Percentiles rank a stretch among this genome's conserved stretches.
Evolutionary conservation across 345 rosid genomes (phyloP).

Genomic region (Hypericum androsaemum): DNA sequence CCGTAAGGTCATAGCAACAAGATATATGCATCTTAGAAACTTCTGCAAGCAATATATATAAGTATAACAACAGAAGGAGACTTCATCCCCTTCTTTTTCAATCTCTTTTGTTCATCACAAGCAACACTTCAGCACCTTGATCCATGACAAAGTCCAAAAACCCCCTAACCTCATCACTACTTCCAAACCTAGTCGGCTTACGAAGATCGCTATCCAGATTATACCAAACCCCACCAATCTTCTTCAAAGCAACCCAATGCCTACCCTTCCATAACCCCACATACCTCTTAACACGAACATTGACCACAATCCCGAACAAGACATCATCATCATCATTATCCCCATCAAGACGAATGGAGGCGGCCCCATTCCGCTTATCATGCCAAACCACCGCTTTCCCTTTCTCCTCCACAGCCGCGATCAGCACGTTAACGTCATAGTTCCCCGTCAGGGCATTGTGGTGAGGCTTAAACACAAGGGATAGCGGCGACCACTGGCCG

Average conservation of each 20-base stretch:
- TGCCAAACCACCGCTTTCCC: slow-evolving; percentile 71
- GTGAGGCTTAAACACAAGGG: slow-evolving; percentile 66
- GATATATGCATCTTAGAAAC: too few species aligned
- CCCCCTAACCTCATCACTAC: slow-evolving; percentile 33
- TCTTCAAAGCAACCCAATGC: slow-evolving; percentile 77
- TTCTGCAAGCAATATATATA: too few species aligned
- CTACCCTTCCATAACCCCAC: slow-evolving; percentile 81
- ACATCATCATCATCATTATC: slow-evolving; percentile 15
- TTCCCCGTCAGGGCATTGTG: slow-evolving; percentile 73
- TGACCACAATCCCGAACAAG: slow-evolving; percentile 66
- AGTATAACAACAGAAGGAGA: too few species aligned
- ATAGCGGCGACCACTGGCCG: slow-evolving; percentile 63
- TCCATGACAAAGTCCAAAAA: slow-evolving; percentile 47
- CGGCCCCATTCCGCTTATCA: slow-evolving; percentile 53
- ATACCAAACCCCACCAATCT: slow-evolving; percentile 72
- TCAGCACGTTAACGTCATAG: slow-evolving; percentile 75
- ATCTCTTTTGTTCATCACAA: slow-evolving; percentile 38
- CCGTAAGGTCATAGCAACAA: too few species aligned
- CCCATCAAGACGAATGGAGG: slow-evolving; percentile 44
- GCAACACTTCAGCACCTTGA: slow-evolving; percentile 58
- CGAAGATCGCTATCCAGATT: slow-evolving; percentile 78
- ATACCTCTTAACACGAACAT: slow-evolving; percentile 54
- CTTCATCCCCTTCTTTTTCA: not conserved
- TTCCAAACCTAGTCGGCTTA: slow-evolving; percentile 33
- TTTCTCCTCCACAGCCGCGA: slow-evolving; percentile 57